Base-by-base conservation (phyloP, 805 yeast genomes). In the Candida rishiriensis region DNA sequence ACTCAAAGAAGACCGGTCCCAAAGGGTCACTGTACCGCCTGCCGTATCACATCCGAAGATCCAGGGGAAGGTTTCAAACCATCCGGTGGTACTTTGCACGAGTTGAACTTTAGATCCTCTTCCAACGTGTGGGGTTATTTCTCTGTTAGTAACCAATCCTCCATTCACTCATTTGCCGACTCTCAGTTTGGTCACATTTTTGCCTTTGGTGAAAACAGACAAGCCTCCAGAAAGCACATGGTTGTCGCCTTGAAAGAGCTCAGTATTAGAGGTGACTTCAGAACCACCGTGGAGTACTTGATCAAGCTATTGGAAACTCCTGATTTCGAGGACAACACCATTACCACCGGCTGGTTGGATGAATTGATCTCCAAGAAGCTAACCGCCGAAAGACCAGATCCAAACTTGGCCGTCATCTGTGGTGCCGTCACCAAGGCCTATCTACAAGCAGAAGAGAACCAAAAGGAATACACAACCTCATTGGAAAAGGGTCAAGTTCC, bases 1-100 rank as follows among this genome's bases (percentile, higher is more conserved):
- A 77, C 84, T 44, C 99, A 93, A 72, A 82, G 97, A 67, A 81
- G 80, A 57, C 99, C 99, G 32, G 78, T 75, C 55, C 99, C 99
- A 57, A 89, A 88, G 73, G 99, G 99, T 48, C 99, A 93, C 69
- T 87, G 96, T 69, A 93, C 98, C 39, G 99, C 99, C 41, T 91
- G 98, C 72, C 89, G 99, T 75, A 93, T 93, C 66, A 93, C 99
- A 31, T 88, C 97, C 12, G 99, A 93, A 70, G 99, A 93, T 70
- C 99, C 99, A 39, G 95, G 96, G 63, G 97, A 91, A 72, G 99
- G 99, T 39, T 93, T 93, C 79, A 93, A 93, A 69, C 99, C 99
- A 42, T 87, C 96, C 34, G 95, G 96, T 62, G 99, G 99, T 72
- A 81, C 89, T 43, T 76, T 93, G 70, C 96, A 90, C 56, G 99